phyloP scores from a whole-genome alignment of 306 rosid species.

The Medicago arabica region DNA sequence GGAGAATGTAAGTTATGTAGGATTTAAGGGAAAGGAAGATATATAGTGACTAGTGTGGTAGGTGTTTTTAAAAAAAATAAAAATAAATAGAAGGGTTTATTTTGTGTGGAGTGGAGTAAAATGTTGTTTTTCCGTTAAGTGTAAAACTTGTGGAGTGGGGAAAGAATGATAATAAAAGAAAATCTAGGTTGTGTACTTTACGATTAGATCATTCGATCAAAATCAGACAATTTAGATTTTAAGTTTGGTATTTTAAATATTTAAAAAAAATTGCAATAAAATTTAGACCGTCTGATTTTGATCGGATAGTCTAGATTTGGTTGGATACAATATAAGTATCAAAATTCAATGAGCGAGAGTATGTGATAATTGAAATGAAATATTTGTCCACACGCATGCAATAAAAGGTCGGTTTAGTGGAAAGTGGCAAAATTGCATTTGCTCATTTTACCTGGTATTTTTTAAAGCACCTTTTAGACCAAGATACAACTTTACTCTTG shows the following conservation, averaged over 20 bases:
- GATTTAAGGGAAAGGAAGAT: constrained; percentile 46
- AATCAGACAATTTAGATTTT: not conserved
- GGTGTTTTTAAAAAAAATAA: constrained; percentile 24
- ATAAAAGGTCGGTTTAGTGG: constrained; percentile 62
- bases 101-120: constrained; percentile 55
- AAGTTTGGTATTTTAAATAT: not conserved
- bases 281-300: too few relatives aligned
- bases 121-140: constrained; percentile 44
- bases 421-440: constrained; percentile 48
- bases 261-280: too few relatives aligned
- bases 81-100: constrained; percentile 49
- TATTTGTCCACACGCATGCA: constrained; percentile 78
- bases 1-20: constrained; percentile 22
- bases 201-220: not conserved
- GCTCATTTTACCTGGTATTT: constrained; percentile 34
- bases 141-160: constrained; percentile 35
- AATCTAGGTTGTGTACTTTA: not conserved
- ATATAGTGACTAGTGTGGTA: constrained; percentile 35
- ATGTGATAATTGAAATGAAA: constrained; percentile 34
- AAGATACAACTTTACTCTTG: constrained; percentile 9
- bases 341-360: not conserved
- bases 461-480: constrained; percentile 10
- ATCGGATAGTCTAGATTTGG: too few relatives aligned
- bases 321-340: not conserved
- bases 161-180: constrained; percentile 10